A percentile compares a stretch with the other conserved stretches of the same genome.
Conservation (phyloP, 768 basidiomycete species). For the Serpula lacrymans region DNA sequence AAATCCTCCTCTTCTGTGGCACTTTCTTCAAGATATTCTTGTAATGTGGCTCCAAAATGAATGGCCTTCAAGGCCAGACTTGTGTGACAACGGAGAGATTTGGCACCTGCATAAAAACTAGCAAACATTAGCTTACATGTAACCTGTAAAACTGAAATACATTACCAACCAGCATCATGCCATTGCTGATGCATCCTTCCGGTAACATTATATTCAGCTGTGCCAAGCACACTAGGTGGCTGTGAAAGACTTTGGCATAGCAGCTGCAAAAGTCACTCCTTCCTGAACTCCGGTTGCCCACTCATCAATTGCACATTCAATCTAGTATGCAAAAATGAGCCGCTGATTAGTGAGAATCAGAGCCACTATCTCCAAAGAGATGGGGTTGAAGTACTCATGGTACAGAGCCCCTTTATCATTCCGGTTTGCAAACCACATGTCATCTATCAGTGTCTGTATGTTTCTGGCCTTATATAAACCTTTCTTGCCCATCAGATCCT, state of each 20-base stretch:
- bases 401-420: constrained; percentile 22
- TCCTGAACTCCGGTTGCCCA: constrained; percentile 9
- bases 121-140: too few relatives aligned
- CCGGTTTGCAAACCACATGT: constrained; percentile 23
- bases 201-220: constrained; percentile 5
- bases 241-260: constrained; percentile 3
- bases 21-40: too few relatives aligned
- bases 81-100: too few relatives aligned
- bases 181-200: neutral
- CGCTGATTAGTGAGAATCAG: constrained; percentile 1
- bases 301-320: constrained; percentile 12
- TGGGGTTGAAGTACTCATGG: constrained; percentile 20
- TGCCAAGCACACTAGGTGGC: constrained; percentile 4
- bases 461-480: constrained; percentile 23
- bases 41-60: too few relatives aligned
- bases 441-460: constrained; percentile 20
- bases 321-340: constrained; percentile 3
- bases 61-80: too few relatives aligned
- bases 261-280: constrained; percentile 6
- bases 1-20: too few relatives aligned
- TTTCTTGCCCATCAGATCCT: too few relatives aligned
- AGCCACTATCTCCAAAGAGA: constrained; percentile 3
- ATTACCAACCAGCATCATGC: constrained; percentile 2
- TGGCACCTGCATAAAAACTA: too few relatives aligned
- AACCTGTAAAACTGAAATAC: neutral